phyloP scores from a whole-genome alignment of 768 basidiomycete genomes.

The Asterophora parasitica region DNA sequence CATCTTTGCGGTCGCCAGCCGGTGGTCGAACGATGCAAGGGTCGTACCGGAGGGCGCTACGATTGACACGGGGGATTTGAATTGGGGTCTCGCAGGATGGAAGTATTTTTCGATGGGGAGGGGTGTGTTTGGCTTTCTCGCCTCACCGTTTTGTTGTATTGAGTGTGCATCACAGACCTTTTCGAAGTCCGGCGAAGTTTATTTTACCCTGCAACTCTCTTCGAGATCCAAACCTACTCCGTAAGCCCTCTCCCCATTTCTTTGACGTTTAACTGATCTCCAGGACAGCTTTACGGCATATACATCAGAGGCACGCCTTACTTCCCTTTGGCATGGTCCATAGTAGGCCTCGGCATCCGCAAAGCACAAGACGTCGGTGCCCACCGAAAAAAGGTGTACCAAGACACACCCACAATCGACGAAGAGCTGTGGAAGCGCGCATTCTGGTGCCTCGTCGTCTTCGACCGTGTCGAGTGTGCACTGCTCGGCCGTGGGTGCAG shows the following conservation, averaged over 20 bases:
- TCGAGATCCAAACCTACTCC: slow-evolving; percentile 58
- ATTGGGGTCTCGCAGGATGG: slow-evolving; percentile 57
- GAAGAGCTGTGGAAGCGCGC: slow-evolving; percentile 76
- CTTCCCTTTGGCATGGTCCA: slow-evolving; percentile 49
- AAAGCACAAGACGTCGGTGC: slow-evolving; percentile 76
- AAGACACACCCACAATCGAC: slow-evolving; percentile 29
- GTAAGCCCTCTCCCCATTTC: slow-evolving; percentile 35
- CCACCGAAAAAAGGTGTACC: slow-evolving; percentile 61
- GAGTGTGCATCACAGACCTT: slow-evolving; percentile 34
- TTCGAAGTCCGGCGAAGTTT: slow-evolving; percentile 46
- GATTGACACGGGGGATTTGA: slow-evolving; percentile 23
- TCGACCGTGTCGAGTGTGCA: slow-evolving; percentile 54
- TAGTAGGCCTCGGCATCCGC: slow-evolving; percentile 48
- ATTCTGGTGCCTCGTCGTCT: slow-evolving; percentile 65
- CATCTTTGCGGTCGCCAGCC: slow-evolving; percentile 66
- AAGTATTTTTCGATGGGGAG: slow-evolving; percentile 54
- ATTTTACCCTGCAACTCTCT: slow-evolving; percentile 52
- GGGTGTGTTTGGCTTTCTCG: slow-evolving; percentile 29
- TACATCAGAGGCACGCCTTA: slow-evolving; percentile 49
- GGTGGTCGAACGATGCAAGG: slow-evolving; percentile 60
- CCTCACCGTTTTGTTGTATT: slow-evolving; percentile 1
- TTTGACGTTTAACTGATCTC: background rate
- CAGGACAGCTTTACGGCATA: slow-evolving; percentile 44
- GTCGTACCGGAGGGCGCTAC: slow-evolving; percentile 35
- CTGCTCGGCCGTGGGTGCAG: slow-evolving; percentile 52